phyloP scores from a whole-genome alignment of 305 asterid genomes.

The Coffea humblotiana region DNA sequence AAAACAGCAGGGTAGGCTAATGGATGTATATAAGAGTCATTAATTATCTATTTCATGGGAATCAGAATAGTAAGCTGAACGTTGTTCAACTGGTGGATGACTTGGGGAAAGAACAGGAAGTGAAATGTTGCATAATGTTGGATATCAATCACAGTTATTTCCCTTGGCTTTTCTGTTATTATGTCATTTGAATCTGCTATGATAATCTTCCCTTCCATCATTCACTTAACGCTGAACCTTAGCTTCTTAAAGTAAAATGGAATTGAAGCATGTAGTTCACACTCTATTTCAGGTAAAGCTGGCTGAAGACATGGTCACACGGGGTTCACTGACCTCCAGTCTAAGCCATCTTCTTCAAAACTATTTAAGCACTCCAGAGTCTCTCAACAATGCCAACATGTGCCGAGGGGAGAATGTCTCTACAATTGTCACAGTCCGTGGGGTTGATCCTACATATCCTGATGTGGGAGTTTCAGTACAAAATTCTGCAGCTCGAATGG shows the following conservation, averaged over 20 bases:
- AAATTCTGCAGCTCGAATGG: slow-evolving; percentile 39
- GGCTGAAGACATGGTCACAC: slow-evolving; percentile 82
- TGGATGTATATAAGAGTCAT: neutral
- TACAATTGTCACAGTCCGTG: slow-evolving; percentile 35
- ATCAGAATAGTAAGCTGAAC: neutral
- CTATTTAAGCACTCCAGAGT: slow-evolving; percentile 51
- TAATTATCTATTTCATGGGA: neutral
- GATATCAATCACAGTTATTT: neutral
- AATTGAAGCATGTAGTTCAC: neutral
- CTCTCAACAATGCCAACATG: slow-evolving; percentile 31
- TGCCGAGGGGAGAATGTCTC: slow-evolving; percentile 40
- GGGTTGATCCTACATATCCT: slow-evolving; percentile 32
- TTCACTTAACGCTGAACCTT: too few species aligned
- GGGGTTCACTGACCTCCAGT: slow-evolving; percentile 73
- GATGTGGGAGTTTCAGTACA: slow-evolving; percentile 28
- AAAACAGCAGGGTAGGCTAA: too few species aligned
- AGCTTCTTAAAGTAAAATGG: neutral
- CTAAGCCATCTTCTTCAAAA: slow-evolving; percentile 79
- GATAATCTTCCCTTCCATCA: neutral
- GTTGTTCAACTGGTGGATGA: neutral
- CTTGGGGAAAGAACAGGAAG: neutral
- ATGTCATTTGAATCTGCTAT: neutral
- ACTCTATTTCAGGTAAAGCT: slow-evolving; percentile 59
- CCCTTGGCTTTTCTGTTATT: neutral
- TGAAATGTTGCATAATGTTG: slow-evolving; percentile 4